Percentiles rank a stretch among this genome's conserved stretches.
phyloP scores from a whole-genome alignment of 73 alveolate genomes.

The Halteria grandinella region DNA sequence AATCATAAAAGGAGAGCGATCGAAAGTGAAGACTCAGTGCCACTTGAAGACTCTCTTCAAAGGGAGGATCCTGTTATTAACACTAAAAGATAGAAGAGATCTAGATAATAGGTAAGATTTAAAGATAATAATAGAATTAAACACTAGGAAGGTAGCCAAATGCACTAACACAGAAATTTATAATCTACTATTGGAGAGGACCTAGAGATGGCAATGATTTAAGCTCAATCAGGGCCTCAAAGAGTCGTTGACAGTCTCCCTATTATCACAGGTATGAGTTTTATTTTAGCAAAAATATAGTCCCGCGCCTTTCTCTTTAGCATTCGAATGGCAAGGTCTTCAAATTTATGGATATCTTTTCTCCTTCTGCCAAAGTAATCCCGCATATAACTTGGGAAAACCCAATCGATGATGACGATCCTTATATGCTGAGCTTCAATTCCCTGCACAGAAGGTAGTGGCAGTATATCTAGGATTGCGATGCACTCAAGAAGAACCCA shows the following conservation, averaged over 20 bases:
- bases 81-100: neutral
- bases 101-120: neutral
- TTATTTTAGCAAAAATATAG: too few species aligned
- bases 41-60: neutral
- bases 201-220: neutral
- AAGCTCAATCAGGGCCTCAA: neutral
- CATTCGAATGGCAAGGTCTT: neutral
- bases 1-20: too few species aligned
- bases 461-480: neutral
- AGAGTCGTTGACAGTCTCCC: too few species aligned
- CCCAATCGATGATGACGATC: slow-evolving; percentile 15
- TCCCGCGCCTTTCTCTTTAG: neutral
- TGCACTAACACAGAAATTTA: neutral
- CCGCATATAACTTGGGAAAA: neutral
- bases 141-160: neutral
- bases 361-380: neutral
- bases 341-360: neutral
- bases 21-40: too few species aligned
- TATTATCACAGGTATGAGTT: too few species aligned
- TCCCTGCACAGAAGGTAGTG: neutral
- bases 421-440: neutral
- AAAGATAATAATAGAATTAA: neutral
- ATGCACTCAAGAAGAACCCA: neutral
- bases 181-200: neutral
- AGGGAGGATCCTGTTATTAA: neutral